phyloP scores from a whole-genome alignment of 2,329 filamentous ascomycete genomes.

The Teratosphaeria destructans region DNA sequence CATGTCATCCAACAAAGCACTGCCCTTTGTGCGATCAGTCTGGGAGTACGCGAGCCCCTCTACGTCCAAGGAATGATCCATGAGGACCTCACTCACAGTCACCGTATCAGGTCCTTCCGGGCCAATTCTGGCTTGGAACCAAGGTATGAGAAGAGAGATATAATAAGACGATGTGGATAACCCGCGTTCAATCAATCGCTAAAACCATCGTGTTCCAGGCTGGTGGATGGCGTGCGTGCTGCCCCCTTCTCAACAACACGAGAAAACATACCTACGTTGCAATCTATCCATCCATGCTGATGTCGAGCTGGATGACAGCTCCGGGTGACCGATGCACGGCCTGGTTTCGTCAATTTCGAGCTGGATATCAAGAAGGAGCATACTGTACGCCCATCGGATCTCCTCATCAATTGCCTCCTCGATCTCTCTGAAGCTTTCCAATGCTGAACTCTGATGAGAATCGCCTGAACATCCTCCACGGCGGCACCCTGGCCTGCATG shows the following conservation, averaged over 20 bases:
- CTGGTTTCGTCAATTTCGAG: constrained; percentile 65
- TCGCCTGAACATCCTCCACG: constrained; percentile 64
- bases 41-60: constrained; percentile 12
- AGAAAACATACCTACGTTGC: not conserved
- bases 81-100: not conserved
- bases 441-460: constrained; percentile 45
- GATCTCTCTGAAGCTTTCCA: not conserved
- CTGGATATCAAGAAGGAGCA: constrained; percentile 64
- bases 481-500: constrained; percentile 68
- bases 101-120: constrained; percentile 53
- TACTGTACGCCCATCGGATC: constrained; percentile 44
- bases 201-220: not conserved
- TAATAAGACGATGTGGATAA: constrained; percentile 4
- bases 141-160: constrained; percentile 44
- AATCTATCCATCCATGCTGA: not conserved
- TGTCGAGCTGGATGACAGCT: constrained; percentile 40
- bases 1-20: constrained; percentile 4
- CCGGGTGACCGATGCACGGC: constrained; percentile 52
- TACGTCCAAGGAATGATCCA: not conserved
- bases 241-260: not conserved
- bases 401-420: not conserved
- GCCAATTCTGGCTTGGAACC: constrained; percentile 79
- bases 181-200: no score
- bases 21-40: constrained; percentile 24
- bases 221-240: constrained; percentile 12